Percentiles rank a stretch among this genome's conserved stretches.
phyloP scores from a whole-genome alignment of 1,284 basidiomycete species.

The Cutaneotrichosporon sp. region DNA sequence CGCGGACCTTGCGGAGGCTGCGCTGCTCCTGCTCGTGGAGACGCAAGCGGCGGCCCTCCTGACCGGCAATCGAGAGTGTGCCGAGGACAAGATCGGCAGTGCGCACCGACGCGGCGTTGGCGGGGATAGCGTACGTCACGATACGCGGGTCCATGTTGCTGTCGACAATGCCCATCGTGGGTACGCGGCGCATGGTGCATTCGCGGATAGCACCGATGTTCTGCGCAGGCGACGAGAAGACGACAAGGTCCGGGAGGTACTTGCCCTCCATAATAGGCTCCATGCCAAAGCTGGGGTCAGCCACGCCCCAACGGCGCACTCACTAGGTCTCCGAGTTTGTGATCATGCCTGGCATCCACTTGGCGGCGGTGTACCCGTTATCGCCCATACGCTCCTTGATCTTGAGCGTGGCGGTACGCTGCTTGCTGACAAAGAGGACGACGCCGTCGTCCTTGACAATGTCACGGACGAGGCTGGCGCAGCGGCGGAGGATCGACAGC shows the following conservation, averaged over 20 bases:
- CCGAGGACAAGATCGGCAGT: constrained; percentile 87
- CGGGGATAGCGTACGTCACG: constrained; percentile 97
- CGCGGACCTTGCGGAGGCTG: not conserved
- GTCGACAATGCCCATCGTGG: constrained; percentile 86
- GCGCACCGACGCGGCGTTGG: constrained; percentile 73
- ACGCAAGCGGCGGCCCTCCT: constrained; percentile 57
- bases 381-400: constrained; percentile 72
- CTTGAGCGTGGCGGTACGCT: constrained; percentile 67
- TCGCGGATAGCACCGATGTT: constrained; percentile 80
- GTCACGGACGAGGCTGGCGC: constrained; percentile 78
- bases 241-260: constrained; percentile 75
- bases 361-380: constrained; percentile 73
- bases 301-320: constrained; percentile 15
- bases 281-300: constrained; percentile 55
- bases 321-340: constrained; percentile 77
- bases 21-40: constrained; percentile 6
- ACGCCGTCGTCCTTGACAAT: constrained; percentile 76
- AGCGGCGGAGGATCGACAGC: constrained; percentile 81
- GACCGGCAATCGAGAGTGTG: constrained; percentile 83
- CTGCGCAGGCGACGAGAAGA: constrained; percentile 81
- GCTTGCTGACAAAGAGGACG: constrained; percentile 85
- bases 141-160: constrained; percentile 92
- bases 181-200: constrained; percentile 74
- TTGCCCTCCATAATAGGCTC: constrained; percentile 57
- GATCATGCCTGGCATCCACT: constrained; percentile 91